Evolutionary conservation across 768 basidiomycete genomes (phyloP).

Genomic region (Sporobolomyces roseus): DNA sequence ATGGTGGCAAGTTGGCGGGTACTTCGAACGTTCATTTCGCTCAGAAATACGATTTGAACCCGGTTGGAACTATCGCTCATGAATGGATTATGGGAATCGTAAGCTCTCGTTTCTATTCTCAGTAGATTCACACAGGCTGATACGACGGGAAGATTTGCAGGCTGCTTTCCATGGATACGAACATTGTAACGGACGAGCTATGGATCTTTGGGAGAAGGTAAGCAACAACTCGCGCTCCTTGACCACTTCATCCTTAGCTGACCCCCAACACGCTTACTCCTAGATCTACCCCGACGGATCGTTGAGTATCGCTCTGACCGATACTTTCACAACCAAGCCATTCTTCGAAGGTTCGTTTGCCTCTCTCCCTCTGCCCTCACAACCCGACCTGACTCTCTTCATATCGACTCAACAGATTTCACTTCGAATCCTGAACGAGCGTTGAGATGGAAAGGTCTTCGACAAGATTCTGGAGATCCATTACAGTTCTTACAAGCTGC

Average conservation of each 20-base stretch:
- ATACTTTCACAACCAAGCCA: slow-evolving; percentile 82
- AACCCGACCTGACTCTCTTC: no score
- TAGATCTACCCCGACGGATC: slow-evolving; percentile 49
- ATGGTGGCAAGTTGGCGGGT: slow-evolving; percentile 61
- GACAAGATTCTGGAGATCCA: slow-evolving; percentile 93
- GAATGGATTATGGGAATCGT: slow-evolving; percentile 51
- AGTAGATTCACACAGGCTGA: not conserved
- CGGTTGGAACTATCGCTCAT: slow-evolving; percentile 52
- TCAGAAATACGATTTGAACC: slow-evolving; percentile 43
- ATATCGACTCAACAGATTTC: slow-evolving; percentile 52
- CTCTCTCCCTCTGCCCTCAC: no score
- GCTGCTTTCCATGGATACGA: slow-evolving; percentile 77
- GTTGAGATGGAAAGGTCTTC: slow-evolving; percentile 69
- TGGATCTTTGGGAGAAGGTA: slow-evolving; percentile 81
- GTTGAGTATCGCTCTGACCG: slow-evolving; percentile 73
- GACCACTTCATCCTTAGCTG: not conserved
- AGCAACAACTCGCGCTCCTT: slow-evolving; percentile 41
- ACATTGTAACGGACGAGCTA: slow-evolving; percentile 64
- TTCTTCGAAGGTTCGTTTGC: slow-evolving; percentile 66
- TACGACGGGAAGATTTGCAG: not conserved
- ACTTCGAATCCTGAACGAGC: slow-evolving; percentile 57
- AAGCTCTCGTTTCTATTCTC: not conserved
- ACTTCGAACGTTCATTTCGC: slow-evolving; percentile 96
- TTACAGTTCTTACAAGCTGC: slow-evolving; percentile 71
- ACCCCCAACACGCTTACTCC: slow-evolving; percentile 23